Conservation (phyloP, 345 rosid genomes). For the Stellera chamaejasme region DNA sequence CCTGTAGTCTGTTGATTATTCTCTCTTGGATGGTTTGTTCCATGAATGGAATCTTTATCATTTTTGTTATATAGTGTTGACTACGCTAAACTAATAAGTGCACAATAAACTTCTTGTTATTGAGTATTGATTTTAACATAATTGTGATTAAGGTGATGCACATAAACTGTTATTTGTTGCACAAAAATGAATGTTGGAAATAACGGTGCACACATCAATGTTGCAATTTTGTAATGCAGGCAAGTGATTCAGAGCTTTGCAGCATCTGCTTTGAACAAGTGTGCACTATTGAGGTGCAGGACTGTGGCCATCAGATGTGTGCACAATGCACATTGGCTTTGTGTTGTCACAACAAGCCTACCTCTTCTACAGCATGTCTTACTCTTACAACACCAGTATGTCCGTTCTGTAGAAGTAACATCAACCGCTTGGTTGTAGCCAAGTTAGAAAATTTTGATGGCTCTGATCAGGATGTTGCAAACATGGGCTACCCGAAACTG, state of each 20-base stretch:
- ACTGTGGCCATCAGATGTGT: constrained; percentile 96
- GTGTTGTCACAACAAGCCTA: constrained; percentile 96
- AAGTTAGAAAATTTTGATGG: constrained; percentile 40
- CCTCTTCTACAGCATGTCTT: constrained; percentile 59
- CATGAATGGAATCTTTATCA: too few species aligned
- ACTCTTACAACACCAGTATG: constrained; percentile 59
- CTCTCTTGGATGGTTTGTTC: too few species aligned
- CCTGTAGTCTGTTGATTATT: too few species aligned
- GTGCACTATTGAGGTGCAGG: constrained; percentile 85
- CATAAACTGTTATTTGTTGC: too few species aligned
- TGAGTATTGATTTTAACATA: too few species aligned
- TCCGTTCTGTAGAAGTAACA: constrained; percentile 93
- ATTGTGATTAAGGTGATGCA: too few species aligned
- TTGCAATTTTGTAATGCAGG: constrained; percentile 33
- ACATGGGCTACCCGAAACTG: constrained; percentile 48
- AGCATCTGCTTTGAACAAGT: constrained; percentile 96
- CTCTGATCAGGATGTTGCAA: constrained; percentile 39
- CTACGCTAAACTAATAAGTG: too few species aligned
- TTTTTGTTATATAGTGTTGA: too few species aligned
- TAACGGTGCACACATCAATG: too few species aligned
- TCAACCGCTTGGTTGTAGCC: constrained; percentile 54
- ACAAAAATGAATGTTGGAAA: too few species aligned
- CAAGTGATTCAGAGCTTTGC: constrained; percentile 73
- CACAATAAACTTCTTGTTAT: too few species aligned
- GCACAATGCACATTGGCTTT: constrained; percentile 95